A percentile compares a stretch with the other conserved stretches of the same genome.
Conservation (phyloP, 2,329 filamentous ascomycete species). For the Celoporthe dispersa region DNA sequence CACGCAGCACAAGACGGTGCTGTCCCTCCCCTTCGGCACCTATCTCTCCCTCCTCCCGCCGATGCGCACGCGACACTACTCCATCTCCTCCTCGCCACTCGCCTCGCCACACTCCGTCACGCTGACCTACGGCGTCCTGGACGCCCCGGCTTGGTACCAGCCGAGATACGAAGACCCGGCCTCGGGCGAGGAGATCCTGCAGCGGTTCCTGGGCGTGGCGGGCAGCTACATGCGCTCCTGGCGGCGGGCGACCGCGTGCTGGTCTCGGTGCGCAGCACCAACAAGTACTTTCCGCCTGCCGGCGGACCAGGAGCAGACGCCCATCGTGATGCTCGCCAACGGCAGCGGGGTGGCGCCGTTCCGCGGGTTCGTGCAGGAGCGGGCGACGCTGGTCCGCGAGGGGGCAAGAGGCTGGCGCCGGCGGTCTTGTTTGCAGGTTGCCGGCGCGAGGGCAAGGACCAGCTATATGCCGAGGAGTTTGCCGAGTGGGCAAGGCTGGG, state of each 20-base stretch:
- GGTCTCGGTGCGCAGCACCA: slow-evolving; percentile 53
- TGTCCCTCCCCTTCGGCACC: slow-evolving; percentile 65
- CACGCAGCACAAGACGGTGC: slow-evolving; percentile 58
- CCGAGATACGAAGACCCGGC: slow-evolving; percentile 44
- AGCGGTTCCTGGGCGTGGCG: slow-evolving; percentile 62
- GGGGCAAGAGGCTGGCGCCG: slow-evolving; percentile 70
- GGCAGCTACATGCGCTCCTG: slow-evolving; percentile 63
- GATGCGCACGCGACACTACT: slow-evolving; percentile 79
- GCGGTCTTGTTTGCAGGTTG: slow-evolving; percentile 49
- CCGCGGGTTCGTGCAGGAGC: slow-evolving; percentile 66
- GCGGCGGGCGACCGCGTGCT: slow-evolving; percentile 48
- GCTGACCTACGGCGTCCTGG: slow-evolving; percentile 71
- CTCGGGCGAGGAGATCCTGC: slow-evolving; percentile 29
- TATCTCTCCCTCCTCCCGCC: slow-evolving; percentile 76
- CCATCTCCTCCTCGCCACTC: slow-evolving; percentile 76
- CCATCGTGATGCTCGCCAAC: slow-evolving; percentile 56
- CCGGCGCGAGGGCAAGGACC: slow-evolving; percentile 42
- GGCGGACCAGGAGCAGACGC: slow-evolving; percentile 47
- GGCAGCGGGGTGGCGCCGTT: slow-evolving; percentile 66
- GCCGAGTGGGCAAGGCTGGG: slow-evolving; percentile 67
- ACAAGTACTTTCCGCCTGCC: slow-evolving; percentile 55
- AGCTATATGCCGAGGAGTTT: slow-evolving; percentile 36
- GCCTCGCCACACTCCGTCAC: slow-evolving; percentile 60
- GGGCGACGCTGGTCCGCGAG: slow-evolving; percentile 51
- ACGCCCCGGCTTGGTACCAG: slow-evolving; percentile 49